Percentiles rank a stretch among this genome's conserved stretches.
Conservation (phyloP, 495 filamentous ascomycete genomes). For the Penicillium waksmanii region DNA sequence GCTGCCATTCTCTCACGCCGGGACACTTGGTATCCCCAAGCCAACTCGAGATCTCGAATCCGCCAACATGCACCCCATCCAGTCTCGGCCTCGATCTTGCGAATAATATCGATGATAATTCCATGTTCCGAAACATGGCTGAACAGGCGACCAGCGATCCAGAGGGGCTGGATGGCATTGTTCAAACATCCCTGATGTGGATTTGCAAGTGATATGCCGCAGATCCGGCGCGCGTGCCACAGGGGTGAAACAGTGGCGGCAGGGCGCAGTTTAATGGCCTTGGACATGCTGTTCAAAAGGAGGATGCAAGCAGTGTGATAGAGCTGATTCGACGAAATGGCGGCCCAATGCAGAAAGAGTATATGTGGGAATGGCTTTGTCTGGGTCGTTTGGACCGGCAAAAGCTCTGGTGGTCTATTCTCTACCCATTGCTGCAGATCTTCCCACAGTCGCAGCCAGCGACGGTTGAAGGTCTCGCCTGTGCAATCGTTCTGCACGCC, state of each 20-base stretch:
- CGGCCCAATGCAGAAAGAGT: conserved; percentile 49
- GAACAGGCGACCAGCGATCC: conserved; percentile 51
- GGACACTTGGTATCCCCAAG: conserved; percentile 46
- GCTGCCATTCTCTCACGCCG: conserved; percentile 10
- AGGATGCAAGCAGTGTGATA: conserved; percentile 53
- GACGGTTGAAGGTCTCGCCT: conserved; percentile 26
- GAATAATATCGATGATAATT: conserved; percentile 44
- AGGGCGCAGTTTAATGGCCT: conserved; percentile 32
- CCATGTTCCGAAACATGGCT: conserved; percentile 50
- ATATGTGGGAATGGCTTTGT: conserved; percentile 48
- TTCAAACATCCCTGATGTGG: conserved; percentile 51
- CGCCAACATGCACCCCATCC: conserved; percentile 54
- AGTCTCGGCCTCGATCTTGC: conserved; percentile 45
- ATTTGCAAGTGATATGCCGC: conserved; percentile 52
- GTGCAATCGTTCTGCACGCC: conserved; percentile 37
- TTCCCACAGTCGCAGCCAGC: conserved; percentile 46
- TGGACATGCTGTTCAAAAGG: conserved; percentile 45
- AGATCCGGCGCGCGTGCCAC: conserved; percentile 54
- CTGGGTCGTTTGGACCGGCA: conserved; percentile 37
- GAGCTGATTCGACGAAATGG: conserved; percentile 54
- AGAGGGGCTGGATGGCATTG: conserved; percentile 54
- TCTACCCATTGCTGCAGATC: conserved; percentile 47
- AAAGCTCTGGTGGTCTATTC: conserved; percentile 43
- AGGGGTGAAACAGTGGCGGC: conserved; percentile 32
- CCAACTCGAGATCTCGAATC: conserved; percentile 46